These are phyloP conservation scores for Rhynchospora breviuscula DNA, from an alignment of 176 grass and related monocot species.

Conservation along the genomic window DNA sequence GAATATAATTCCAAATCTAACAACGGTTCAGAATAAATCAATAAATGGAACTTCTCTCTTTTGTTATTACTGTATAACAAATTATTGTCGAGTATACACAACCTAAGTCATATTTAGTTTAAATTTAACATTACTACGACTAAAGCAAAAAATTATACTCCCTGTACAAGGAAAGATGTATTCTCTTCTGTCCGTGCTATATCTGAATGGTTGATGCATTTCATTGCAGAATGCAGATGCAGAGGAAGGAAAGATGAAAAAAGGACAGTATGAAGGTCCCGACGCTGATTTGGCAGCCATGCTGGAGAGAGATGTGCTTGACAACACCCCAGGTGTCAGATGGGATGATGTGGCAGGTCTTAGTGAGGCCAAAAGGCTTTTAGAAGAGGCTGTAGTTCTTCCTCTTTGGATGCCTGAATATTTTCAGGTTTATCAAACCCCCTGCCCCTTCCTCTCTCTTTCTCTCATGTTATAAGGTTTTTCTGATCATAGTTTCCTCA, in stretches of 20 bases:
- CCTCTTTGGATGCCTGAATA: constrained; percentile 99
- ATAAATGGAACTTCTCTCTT: neutral
- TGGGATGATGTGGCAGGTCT: constrained; percentile 99
- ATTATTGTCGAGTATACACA: neutral
- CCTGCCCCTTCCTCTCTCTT: neutral
- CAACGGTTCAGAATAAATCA: neutral
- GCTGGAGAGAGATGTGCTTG: constrained; percentile 97
- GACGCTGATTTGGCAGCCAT: constrained; percentile 90
- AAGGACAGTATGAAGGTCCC: constrained; percentile 82
- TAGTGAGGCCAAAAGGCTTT: constrained; percentile 95
- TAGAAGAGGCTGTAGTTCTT: constrained; percentile 98
- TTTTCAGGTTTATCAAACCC: constrained; percentile 61
- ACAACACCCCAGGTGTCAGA: constrained; percentile 86
- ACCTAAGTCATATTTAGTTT: neutral
- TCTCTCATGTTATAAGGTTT: neutral
- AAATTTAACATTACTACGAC: neutral
- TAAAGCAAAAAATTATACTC: neutral
- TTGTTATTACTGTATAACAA: neutral
- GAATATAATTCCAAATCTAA: neutral
- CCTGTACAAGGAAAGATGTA: neutral
- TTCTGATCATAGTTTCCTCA: neutral
- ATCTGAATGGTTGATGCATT: neutral
- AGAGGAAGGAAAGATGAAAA: constrained; percentile 78
- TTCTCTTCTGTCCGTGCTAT: neutral
- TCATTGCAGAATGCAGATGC: constrained; percentile 58